These are phyloP conservation scores for Camellia japonica DNA, from an alignment of 148 eudicot species.

Conservation along the genomic window DNA sequence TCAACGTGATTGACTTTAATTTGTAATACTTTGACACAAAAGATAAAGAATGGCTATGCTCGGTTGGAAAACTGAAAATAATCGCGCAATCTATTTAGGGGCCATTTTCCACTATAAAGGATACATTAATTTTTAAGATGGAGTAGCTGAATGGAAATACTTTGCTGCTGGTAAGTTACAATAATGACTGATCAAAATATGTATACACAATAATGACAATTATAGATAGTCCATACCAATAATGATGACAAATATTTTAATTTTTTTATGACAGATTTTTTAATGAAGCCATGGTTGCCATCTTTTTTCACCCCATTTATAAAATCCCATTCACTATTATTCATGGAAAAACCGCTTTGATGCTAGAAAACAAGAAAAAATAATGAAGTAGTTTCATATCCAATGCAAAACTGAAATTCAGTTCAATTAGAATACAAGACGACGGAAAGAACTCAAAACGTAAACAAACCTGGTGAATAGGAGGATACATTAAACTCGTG, in stretches of 20 bases:
- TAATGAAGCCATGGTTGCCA: background rate
- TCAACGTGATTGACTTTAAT: background rate
- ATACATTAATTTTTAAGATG: background rate
- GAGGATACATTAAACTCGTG: constrained; percentile 44
- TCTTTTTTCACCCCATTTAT: background rate
- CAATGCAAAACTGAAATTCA: background rate
- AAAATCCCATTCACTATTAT: background rate
- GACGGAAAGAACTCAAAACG: background rate
- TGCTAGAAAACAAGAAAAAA: background rate
- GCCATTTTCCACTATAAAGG: background rate
- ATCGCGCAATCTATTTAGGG: background rate
- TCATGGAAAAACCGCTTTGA: background rate
- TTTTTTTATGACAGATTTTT: background rate
- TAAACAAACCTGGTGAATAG: constrained; percentile 49
- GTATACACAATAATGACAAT: background rate
- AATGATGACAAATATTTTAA: background rate
- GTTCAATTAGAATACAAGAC: background rate
- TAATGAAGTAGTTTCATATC: background rate
- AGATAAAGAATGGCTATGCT: background rate
- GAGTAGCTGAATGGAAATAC: background rate
- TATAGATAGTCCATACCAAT: background rate
- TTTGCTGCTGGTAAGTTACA: background rate
- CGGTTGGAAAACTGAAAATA: background rate
- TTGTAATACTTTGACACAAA: background rate
- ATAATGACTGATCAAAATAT: background rate